These are phyloP conservation scores for Fusarium ramigenum DNA, from an alignment of 2,329 filamentous ascomycete genomes.

Conservation along the genomic window DNA sequence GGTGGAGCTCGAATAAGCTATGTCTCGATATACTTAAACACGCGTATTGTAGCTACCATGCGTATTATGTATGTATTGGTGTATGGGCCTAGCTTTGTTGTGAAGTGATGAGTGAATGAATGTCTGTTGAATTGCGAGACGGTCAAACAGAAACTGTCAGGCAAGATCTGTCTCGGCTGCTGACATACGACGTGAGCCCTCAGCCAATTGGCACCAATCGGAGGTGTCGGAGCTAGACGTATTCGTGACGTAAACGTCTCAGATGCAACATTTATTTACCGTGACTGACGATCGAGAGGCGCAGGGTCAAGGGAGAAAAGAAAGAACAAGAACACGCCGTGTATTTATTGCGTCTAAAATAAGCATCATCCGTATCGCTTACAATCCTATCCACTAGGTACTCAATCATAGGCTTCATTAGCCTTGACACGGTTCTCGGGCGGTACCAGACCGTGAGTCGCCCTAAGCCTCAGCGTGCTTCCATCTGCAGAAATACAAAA, in stretches of 20 bases:
- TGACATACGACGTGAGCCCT: background rate
- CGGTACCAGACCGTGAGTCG: background rate
- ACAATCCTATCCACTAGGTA: background rate
- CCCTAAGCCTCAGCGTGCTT: background rate
- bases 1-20: too few relatives aligned
- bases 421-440: background rate
- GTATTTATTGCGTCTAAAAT: background rate
- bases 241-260: background rate
- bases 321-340: too few relatives aligned
- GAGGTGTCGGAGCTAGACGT: background rate
- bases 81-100: too few relatives aligned
- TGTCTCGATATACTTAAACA: too few relatives aligned
- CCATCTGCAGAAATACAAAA: constrained; percentile 5
- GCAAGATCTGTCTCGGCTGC: background rate
- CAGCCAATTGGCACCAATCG: background rate
- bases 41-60: too few relatives aligned
- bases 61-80: too few relatives aligned
- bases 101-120: background rate
- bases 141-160: background rate
- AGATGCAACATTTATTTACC: background rate
- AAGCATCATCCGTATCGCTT: accelerated
- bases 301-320: background rate
- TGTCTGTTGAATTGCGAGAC: too few relatives aligned
- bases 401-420: constrained; percentile 1
- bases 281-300: background rate